Base-by-base conservation (phyloP, 768 basidiomycete genomes). In the Dentipellis sp. region DNA sequence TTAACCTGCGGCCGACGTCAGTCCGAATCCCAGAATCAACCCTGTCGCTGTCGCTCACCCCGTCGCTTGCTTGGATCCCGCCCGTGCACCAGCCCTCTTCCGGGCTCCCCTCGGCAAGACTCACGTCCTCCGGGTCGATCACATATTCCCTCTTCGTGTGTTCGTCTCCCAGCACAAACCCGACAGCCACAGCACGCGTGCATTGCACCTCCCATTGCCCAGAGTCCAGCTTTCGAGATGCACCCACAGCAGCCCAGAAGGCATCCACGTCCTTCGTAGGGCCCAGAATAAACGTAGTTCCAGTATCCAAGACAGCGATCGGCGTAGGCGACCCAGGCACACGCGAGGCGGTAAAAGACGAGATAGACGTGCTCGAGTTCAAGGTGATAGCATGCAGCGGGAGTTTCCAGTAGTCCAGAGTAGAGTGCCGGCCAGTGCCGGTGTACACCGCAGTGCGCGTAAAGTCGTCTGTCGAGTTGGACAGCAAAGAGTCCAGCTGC, bases 301-400 rank as follows among this genome's bases (percentile, higher is more conserved):
- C 83, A 22, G 82, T 82, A 63, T 86, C 85, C 23, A 85, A 72
- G 22, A 87, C 77, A 3, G 78, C 82, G 50, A 85, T 76, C 0
- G 76, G 74, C 1, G 69, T 61, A 11, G 66, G 50, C 21, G 77
- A 70, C 17, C 72, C 73, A 4, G 60, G 64, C 23, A 81, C 69
- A 54, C 74, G 73, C 14, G 82, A 81, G 14, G 63, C 55, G 2
- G 80, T 75, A 16, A 82, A 64, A 0, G 66, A 53, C 10, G 56
- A 46, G 37, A 84, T 69, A 0, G 50, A 34, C 14, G 65, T 48
- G 21, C 66, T 64, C 7, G 69, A 69, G 56, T 81, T 72, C 63
- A 82, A 67, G 10, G 73, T 76, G 54, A 84, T 58, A 46, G 65
- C 65, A 17, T 67, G 69, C 45, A 81, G 65, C 0, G 79, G 75